Conservation (phyloP, 352 stramenopile genomes). For the Phytophthora nicotianae region DNA sequence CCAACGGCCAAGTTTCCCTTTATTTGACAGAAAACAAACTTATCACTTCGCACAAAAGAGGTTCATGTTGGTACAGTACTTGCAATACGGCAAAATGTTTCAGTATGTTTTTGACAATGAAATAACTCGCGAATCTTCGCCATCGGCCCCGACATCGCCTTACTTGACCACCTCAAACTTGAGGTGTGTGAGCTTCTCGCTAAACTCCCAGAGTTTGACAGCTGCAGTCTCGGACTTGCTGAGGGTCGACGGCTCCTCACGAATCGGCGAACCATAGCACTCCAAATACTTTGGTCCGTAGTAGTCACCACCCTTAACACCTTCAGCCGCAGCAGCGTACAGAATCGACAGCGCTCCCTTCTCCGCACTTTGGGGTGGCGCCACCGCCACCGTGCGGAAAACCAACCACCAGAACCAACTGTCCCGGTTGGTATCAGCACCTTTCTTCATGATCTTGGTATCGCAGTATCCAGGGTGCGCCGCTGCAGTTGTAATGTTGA, state of each 20-base stretch:
- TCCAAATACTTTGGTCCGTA: constrained; percentile 39
- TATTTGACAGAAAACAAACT: too few relatives aligned
- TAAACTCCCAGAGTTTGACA: constrained; percentile 43
- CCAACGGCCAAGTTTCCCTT: too few relatives aligned
- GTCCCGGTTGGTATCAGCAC: constrained; percentile 20
- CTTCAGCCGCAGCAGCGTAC: constrained; percentile 38
- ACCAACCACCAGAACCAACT: constrained; percentile 26
- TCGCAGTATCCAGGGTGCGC: constrained; percentile 39
- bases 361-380: constrained; percentile 19
- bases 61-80: too few relatives aligned
- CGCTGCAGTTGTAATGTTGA: constrained; percentile 27
- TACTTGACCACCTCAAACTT: constrained; percentile 31
- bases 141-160: neutral
- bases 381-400: constrained; percentile 6
- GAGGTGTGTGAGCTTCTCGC: constrained; percentile 43
- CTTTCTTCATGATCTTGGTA: constrained; percentile 42
- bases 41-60: too few relatives aligned
- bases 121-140: too few relatives aligned
- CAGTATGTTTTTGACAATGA: neutral
- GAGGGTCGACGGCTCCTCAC: constrained; percentile 33
- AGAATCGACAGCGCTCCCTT: constrained; percentile 51
- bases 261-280: constrained; percentile 32
- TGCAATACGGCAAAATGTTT: too few relatives aligned
- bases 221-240: constrained; percentile 32
- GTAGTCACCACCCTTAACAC: constrained; percentile 41